Percentiles rank a stretch among this genome's conserved stretches.
Evolutionary conservation across 176 grass and related monocot species (phyloP).

Genomic region (Melocanna baccifera): DNA sequence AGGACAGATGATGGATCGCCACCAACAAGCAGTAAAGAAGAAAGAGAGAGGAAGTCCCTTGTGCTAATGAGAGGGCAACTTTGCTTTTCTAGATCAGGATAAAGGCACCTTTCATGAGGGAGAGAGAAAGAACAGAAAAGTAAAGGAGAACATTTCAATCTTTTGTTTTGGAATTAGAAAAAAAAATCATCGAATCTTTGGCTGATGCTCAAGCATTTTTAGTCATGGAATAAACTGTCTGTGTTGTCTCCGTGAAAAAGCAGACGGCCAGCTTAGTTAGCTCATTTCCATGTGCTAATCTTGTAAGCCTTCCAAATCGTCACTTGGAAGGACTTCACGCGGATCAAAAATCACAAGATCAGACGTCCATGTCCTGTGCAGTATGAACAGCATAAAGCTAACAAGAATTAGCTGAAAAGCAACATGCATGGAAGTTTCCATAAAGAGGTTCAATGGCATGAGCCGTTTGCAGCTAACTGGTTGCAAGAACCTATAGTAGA

Average conservation of each 20-base stretch:
- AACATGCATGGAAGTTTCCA: neutral
- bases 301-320: neutral
- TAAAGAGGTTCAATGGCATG: neutral
- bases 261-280: neutral
- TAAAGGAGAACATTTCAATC: neutral
- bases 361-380: neutral
- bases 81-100: conserved; percentile 4
- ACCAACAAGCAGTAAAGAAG: neutral
- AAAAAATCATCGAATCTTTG: neutral
- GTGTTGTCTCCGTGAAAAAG: neutral
- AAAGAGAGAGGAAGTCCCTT: neutral
- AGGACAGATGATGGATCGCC: neutral
- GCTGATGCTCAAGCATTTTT: neutral
- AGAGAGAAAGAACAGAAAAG: neutral
- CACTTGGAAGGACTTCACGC: neutral
- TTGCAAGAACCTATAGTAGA: neutral
- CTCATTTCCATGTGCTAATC: neutral
- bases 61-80: conserved; percentile 15
- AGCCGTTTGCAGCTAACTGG: neutral
- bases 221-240: neutral
- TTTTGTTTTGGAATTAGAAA: neutral
- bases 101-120: conserved; percentile 6
- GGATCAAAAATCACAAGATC: neutral
- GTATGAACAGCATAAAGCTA: neutral
- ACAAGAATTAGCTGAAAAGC: neutral